Base-by-base conservation (phyloP, 805 yeast genomes). In the Suhomyces sp. region DNA sequence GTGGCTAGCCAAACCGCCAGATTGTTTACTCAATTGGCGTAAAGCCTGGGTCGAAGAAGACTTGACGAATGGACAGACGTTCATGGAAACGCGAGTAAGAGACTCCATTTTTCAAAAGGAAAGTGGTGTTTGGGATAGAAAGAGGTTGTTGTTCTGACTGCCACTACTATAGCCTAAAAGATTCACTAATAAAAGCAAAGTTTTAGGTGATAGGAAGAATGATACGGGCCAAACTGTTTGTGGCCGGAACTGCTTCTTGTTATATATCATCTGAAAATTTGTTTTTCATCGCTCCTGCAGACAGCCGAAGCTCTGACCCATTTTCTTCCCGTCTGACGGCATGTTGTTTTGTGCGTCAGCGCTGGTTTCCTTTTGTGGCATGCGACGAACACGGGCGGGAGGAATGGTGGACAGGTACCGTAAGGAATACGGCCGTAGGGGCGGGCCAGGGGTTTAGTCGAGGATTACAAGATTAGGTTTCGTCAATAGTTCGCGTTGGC, bases 31-130 rank as follows among this genome's bases (percentile, higher is more conserved):
- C 58, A 87, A 64, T 56, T 77, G 74, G 61, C 86, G 83, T 64
- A 89, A 74, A 13, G 85, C 77, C 47, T 81, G 73, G 19, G 85
- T 73, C 4, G 88, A 77, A 21, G 83, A 76, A 21, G 83, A 68
- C 64, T 82, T 81, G 62, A 92, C 83, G 68, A 89, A 92, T 20
- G 97, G 97, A 67, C 97, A 92, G 48, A 87, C 82, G 58, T 76
- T 79, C 73, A 86, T 78, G 20, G 97, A 87, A 55, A 85, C 86
- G 62, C 86, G 84, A 41, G 92, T 83, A 48, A 89, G 68, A 22
- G 89, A 69, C 66, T 91, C 97, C 97, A 91, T 91, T 21, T n/a
- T 37, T 37, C 40, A 37, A 37, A 37, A 5, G 41, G 41, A 37
- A 17, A 10, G 41, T 50, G 46, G 44, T 13, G 19, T 17, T 40